Conservation (phyloP, 352 stramenopile species). For the Phytophthora aleatoria region DNA sequence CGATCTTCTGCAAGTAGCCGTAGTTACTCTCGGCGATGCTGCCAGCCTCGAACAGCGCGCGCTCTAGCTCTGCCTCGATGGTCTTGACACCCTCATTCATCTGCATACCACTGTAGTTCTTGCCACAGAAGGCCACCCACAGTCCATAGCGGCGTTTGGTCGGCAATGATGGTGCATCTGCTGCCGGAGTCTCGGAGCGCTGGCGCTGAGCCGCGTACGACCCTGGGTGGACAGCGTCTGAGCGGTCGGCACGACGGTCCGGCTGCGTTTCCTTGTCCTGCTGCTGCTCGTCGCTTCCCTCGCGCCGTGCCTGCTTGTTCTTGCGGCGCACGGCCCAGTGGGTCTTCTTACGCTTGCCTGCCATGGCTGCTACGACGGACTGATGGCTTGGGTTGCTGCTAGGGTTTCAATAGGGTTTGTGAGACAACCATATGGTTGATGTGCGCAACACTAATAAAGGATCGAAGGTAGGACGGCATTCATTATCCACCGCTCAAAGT, state of each 20-base stretch:
- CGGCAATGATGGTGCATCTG: slow-evolving; percentile 3
- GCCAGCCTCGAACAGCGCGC: slow-evolving; percentile 86
- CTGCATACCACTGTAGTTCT: slow-evolving; percentile 91
- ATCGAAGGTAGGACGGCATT: slow-evolving; percentile 15
- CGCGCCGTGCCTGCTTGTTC: slow-evolving; percentile 66
- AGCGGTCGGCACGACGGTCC: slow-evolving; percentile 62
- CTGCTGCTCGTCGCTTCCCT: slow-evolving; percentile 21
- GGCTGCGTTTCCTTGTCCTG: slow-evolving; percentile 30
- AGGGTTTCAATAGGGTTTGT: background rate
- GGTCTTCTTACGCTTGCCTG: slow-evolving; percentile 69
- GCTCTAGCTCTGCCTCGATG: slow-evolving; percentile 91
- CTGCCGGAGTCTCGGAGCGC: slow-evolving; percentile 12
- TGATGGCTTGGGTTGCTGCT: background rate
- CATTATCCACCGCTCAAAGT: slow-evolving; percentile 18
- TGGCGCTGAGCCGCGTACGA: slow-evolving; percentile 72
- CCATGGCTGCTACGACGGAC: slow-evolving; percentile 14
- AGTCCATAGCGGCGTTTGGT: slow-evolving; percentile 66
- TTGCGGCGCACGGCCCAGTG: slow-evolving; percentile 80
- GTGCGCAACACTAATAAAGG: slow-evolving; percentile 21
- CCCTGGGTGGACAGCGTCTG: slow-evolving; percentile 69
- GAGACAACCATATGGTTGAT: slow-evolving; percentile 16
- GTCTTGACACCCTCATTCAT: slow-evolving; percentile 91
- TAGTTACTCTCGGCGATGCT: slow-evolving; percentile 90
- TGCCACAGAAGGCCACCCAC: slow-evolving; percentile 89
- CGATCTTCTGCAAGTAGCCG: slow-evolving; percentile 91